phyloP scores from a whole-genome alignment of 2,329 filamentous ascomycete genomes.

The Blastomyces percursus region DNA sequence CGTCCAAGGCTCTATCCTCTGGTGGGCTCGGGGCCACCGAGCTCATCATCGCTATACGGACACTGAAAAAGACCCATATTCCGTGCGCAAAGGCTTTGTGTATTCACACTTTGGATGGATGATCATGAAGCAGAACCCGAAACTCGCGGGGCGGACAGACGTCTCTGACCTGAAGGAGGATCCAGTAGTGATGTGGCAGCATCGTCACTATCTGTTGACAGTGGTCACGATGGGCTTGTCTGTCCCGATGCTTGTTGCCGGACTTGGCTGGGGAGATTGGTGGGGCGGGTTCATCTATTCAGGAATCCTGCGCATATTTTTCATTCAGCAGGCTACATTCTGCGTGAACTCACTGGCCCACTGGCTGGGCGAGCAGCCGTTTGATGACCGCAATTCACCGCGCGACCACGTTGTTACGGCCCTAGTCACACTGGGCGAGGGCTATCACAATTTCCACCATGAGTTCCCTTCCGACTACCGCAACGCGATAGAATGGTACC shows the following conservation, averaged over 20 bases:
- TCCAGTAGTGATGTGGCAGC: conserved; percentile 73
- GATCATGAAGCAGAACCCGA: conserved; percentile 85
- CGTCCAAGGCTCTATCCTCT: conserved; percentile 74
- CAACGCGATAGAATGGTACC: conserved; percentile 79
- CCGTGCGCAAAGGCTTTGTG: conserved; percentile 72
- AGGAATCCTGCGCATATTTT: conserved; percentile 74
- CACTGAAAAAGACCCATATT: conserved; percentile 82
- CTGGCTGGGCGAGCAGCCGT: conserved; percentile 84
- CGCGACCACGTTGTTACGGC: conserved; percentile 80
- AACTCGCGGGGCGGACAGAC: conserved; percentile 74
- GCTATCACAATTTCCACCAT: conserved; percentile 93
- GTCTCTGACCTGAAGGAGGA: conserved; percentile 82
- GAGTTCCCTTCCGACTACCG: conserved; percentile 88
- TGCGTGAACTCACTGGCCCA: conserved; percentile 88
- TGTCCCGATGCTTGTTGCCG: conserved; percentile 63
- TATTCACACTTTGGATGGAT: conserved; percentile 84
- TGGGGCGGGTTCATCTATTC: conserved; percentile 70
- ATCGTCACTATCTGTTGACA: conserved; percentile 72
- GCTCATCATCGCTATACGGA: conserved; percentile 86
- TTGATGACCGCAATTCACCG: conserved; percentile 82
- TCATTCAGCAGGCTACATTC: conserved; percentile 85
- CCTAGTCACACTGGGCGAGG: conserved; percentile 74
- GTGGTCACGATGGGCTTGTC: conserved; percentile 65
- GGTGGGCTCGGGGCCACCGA: conserved; percentile 79
- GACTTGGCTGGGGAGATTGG: conserved; percentile 71